Conservation (phyloP, 2,329 filamentous ascomycete species). For the Lizonia empirigonia region DNA sequence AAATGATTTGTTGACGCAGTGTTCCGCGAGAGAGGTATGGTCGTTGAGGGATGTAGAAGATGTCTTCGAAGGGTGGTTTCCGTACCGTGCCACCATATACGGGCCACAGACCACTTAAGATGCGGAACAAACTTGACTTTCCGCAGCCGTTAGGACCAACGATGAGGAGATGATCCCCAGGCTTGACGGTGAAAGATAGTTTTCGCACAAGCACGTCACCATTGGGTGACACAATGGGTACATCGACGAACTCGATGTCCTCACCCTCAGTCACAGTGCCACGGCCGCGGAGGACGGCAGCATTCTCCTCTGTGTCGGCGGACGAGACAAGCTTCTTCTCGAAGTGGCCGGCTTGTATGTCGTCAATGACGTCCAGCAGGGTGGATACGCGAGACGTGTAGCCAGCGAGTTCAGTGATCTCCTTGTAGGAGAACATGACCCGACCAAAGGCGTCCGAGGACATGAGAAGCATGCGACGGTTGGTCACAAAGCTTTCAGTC, state of each 20-base stretch:
- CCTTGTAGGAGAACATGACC: conserved; percentile 61
- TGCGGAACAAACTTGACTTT: conserved; percentile 94
- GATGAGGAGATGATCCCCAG: conserved; percentile 89
- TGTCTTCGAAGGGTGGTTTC: conserved; percentile 89
- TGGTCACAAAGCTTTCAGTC: conserved; percentile 84
- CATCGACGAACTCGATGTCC: conserved; percentile 82
- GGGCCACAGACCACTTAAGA: conserved; percentile 94
- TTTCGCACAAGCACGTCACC: conserved; percentile 88
- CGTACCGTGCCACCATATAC: conserved; percentile 93
- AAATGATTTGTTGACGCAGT: conserved; percentile 95
- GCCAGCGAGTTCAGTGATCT: conserved; percentile 93
- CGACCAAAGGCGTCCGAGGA: conserved; percentile 74
- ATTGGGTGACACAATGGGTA: conserved; percentile 96
- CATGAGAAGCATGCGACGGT: conserved; percentile 86
- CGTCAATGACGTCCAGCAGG: conserved; percentile 90
- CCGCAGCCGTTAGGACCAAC: conserved; percentile 97
- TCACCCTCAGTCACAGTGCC: conserved; percentile 81
- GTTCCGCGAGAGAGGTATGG: conserved; percentile 91
- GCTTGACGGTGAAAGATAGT: conserved; percentile 83
- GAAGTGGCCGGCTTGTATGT: conserved; percentile 87
- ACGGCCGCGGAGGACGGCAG: conserved; percentile 79
- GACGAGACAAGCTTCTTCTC: conserved; percentile 97
- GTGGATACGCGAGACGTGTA: conserved; percentile 93
- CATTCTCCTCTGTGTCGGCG: conserved; percentile 79
- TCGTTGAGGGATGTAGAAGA: conserved; percentile 97